Conservation (phyloP, 148 eudicot species). For the Diospyros kaki region DNA sequence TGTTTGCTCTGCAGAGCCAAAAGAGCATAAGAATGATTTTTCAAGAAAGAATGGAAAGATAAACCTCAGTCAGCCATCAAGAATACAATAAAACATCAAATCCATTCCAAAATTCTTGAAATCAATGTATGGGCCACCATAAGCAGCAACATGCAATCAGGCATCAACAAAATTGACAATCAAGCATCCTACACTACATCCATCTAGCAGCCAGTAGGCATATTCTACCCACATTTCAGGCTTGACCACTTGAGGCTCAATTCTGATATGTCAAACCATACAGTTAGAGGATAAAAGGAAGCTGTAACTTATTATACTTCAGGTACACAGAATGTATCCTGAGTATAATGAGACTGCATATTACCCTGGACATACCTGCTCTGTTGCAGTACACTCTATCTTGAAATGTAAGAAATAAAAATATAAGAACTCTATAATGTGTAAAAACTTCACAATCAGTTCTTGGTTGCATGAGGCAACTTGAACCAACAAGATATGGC, state of each 20-base stretch:
- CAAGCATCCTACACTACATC: background rate
- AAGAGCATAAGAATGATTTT: background rate
- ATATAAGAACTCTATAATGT: too few relatives aligned
- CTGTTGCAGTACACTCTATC: too few relatives aligned
- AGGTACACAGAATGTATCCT: background rate
- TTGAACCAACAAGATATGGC: background rate
- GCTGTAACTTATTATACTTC: background rate
- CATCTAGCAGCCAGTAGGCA: background rate
- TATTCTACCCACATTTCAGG: background rate
- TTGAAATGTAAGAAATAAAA: too few relatives aligned
- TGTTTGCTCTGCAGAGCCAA: background rate
- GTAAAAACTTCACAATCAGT: background rate
- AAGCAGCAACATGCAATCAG: background rate
- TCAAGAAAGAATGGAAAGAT: background rate
- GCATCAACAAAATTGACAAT: background rate
- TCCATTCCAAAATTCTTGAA: background rate
- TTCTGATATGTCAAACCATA: background rate
- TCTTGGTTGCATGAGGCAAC: background rate
- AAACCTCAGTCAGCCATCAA: background rate
- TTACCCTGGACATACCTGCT: too few relatives aligned
- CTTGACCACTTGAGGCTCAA: background rate
- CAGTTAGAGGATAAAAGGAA: background rate
- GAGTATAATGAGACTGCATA: too few relatives aligned
- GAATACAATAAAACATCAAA: background rate
- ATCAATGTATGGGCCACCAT: background rate